Conservation (phyloP, 2,329 filamentous ascomycete genomes). For the Apiospora arundinis region DNA sequence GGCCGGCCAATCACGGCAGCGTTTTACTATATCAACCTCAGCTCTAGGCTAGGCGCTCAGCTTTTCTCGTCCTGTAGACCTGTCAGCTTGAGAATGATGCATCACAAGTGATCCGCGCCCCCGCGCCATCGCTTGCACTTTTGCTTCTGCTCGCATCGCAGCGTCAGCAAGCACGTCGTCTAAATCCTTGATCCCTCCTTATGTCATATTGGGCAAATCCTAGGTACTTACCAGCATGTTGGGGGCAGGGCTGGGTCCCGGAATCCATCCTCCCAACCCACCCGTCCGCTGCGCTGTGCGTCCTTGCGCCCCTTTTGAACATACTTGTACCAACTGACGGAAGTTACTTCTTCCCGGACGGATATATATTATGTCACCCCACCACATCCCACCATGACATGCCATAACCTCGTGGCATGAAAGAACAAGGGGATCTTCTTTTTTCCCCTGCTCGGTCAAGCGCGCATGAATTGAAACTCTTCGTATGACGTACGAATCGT, state of each 20-base stretch:
- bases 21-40: background rate
- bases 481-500: conserved; percentile 1
- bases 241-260: background rate
- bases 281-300: background rate
- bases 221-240: background rate
- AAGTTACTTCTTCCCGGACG: background rate
- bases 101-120: background rate
- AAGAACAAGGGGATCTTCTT: background rate
- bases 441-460: conserved; percentile 20
- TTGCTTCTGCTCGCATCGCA: no score
- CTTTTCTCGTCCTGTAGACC: background rate
- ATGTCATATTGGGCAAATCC: background rate
- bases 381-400: conserved; percentile 12
- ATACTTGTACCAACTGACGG: conserved; percentile 11
- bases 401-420: conserved; percentile 15
- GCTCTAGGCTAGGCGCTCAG: background rate
- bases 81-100: background rate
- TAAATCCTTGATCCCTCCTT: background rate
- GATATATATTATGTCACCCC: conserved; percentile 6
- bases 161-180: no score
- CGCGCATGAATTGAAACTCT: background rate
- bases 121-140: background rate
- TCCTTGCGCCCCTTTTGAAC: background rate
- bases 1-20: background rate
- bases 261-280: background rate